A percentile compares a stretch with the other conserved stretches of the same genome.
Evolutionary conservation across 768 basidiomycete species (phyloP).

Genomic region (Phlebiopsis gigantea): DNA sequence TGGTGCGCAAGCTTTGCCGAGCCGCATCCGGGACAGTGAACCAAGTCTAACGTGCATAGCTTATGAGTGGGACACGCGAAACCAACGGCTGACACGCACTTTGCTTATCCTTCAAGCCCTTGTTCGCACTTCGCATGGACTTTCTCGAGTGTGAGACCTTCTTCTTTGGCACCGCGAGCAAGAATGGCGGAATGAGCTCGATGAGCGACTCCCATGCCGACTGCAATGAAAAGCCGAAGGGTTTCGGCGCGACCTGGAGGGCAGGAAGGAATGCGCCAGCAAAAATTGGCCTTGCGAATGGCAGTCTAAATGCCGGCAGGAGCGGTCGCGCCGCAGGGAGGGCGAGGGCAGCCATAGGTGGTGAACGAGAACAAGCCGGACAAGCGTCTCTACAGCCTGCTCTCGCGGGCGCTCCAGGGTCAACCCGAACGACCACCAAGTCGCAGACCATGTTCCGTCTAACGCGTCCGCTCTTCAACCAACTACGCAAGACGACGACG

Average conservation of each 20-base stretch:
- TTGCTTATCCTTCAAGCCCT: constrained; percentile 90
- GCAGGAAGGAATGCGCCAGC: constrained; percentile 16
- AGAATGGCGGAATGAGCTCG: constrained; percentile 82
- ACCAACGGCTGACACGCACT: constrained; percentile 47
- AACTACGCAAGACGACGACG: constrained; percentile 68
- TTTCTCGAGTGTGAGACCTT: constrained; percentile 92
- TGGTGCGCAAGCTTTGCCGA: constrained; percentile 85
- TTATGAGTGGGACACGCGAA: not conserved
- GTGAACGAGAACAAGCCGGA: constrained; percentile 5
- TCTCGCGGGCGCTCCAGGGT: constrained; percentile 2
- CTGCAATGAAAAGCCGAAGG: constrained; percentile 34
- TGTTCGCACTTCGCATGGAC: constrained; percentile 91
- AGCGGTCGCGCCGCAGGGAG: constrained; percentile 27
- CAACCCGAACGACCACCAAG: constrained; percentile 9
- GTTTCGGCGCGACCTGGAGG: constrained; percentile 20
- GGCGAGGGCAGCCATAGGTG: constrained; percentile 38
- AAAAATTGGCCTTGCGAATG: constrained; percentile 20
- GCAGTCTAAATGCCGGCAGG: constrained; percentile 15
- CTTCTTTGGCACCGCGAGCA: constrained; percentile 92
- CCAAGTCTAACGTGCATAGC: constrained; percentile 58
- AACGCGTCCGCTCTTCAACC: constrained; percentile 66
- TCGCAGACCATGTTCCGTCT: constrained; percentile 60
- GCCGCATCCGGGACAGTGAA: constrained; percentile 88
- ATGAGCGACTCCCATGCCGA: constrained; percentile 40
- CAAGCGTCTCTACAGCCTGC: not conserved